A percentile compares a stretch with the other conserved stretches of the same genome.
Conservation (phyloP, 1,284 basidiomycete species). For the Vanrija pseudolonga region DNA sequence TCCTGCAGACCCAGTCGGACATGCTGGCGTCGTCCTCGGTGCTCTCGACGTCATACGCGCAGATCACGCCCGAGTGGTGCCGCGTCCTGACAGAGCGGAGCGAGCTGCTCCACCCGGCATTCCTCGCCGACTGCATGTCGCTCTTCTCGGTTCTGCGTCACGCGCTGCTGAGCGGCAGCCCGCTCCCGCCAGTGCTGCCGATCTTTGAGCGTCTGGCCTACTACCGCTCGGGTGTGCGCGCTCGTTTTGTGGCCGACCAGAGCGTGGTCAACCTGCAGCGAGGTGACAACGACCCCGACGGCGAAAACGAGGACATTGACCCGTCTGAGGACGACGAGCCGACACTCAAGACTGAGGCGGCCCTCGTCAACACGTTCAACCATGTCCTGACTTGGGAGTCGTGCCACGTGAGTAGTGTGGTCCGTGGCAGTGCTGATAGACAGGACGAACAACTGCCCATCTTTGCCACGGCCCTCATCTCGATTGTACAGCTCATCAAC, state of each 20-base stretch:
- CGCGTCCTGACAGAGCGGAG: conserved; percentile 16
- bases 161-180: conserved; percentile 29
- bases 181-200: conserved; percentile 42
- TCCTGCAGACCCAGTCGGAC: conserved; percentile 28
- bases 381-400: conserved; percentile 20
- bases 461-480: conserved; percentile 42
- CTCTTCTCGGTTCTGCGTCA: conserved; percentile 41
- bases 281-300: neutral
- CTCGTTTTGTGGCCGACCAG: neutral
- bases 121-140: conserved; percentile 42
- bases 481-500: conserved; percentile 32
- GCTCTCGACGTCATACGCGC: conserved; percentile 33
- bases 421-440: neutral
- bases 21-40: conserved; percentile 34
- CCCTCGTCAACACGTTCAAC: conserved; percentile 5
- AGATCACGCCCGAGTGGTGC: conserved; percentile 32
- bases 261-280: neutral
- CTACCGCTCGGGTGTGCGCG: conserved; percentile 15
- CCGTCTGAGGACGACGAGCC: neutral
- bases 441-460: conserved; percentile 44
- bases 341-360: neutral
- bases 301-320: neutral
- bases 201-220: conserved; percentile 43
- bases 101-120: conserved; percentile 41
- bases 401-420: conserved; percentile 17